Percentiles rank a stretch among this genome's conserved stretches.
phyloP scores from a whole-genome alignment of 202 grass and related monocot species.

The Panicum hallii region DNA sequence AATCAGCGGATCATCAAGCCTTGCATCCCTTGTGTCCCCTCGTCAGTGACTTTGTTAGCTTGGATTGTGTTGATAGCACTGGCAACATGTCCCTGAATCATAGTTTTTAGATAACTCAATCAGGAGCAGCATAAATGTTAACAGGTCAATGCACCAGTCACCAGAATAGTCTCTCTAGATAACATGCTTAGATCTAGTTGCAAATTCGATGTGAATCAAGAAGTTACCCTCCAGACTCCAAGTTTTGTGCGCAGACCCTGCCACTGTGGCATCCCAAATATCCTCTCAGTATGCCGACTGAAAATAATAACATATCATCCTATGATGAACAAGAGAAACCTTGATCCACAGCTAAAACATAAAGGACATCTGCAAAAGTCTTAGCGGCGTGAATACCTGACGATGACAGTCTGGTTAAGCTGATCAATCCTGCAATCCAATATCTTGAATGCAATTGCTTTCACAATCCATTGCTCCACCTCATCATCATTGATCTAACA shows the following conservation, averaged over 20 bases:
- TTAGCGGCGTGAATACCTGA: slow-evolving; percentile 50
- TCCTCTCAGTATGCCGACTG: slow-evolving; percentile 74
- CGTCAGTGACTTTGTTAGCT: slow-evolving; percentile 84
- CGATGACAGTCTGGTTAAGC: slow-evolving; percentile 67
- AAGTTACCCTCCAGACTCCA: slow-evolving; percentile 63
- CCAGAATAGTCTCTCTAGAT: background rate
- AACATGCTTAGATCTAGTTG: background rate
- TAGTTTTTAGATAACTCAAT: slow-evolving; percentile 38
- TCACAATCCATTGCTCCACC: slow-evolving; percentile 94
- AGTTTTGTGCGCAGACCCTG: slow-evolving; percentile 81
- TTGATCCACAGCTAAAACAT: background rate
- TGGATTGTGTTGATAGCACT: slow-evolving; percentile 89
- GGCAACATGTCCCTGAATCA: slow-evolving; percentile 75
- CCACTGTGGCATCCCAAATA: slow-evolving; percentile 86
- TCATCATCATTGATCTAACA: slow-evolving; percentile 89
- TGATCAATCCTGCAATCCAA: slow-evolving; percentile 87
- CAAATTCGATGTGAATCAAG: background rate
- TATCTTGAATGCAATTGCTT: slow-evolving; percentile 87
- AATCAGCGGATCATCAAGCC: slow-evolving; percentile 57
- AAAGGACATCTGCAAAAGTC: background rate
- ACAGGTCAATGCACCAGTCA: background rate
- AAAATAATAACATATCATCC: slow-evolving; percentile 35
- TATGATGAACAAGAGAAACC: background rate
- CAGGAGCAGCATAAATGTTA: background rate
- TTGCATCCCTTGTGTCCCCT: slow-evolving; percentile 66